A percentile compares a stretch with the other conserved stretches of the same genome.
These are phyloP conservation scores for Aegilops umbellulata DNA, from an alignment of 176 grass and related monocot species.

Conservation along the genomic window DNA sequence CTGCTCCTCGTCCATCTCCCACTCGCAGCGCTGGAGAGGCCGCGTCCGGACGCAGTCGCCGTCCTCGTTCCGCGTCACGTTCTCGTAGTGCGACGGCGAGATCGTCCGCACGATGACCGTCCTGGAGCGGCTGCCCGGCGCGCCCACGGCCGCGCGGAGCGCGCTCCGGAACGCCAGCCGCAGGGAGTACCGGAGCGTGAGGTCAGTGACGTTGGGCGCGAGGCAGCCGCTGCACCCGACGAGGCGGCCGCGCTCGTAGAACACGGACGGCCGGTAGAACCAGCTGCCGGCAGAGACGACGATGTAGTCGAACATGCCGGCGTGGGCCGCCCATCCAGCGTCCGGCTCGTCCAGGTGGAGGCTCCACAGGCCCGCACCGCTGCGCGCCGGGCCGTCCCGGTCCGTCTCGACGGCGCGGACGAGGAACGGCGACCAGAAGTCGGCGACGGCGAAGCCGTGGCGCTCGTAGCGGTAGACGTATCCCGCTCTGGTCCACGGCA, in stretches of 20 bases:
- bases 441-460: slow-evolving; percentile 33
- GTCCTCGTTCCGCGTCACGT: slow-evolving; percentile 44
- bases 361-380: slow-evolving; percentile 25
- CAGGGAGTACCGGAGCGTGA: slow-evolving; percentile 36
- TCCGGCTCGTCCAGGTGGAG: slow-evolving; percentile 57
- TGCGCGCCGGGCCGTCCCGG: background rate
- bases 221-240: slow-evolving; percentile 48
- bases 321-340: slow-evolving; percentile 12
- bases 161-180: slow-evolving; percentile 37
- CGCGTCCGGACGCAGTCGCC: slow-evolving; percentile 40
- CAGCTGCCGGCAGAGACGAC: slow-evolving; percentile 60
- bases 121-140: background rate
- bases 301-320: slow-evolving; percentile 35
- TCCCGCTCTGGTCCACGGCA: background rate
- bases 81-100: slow-evolving; percentile 67
- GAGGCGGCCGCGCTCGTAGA: slow-evolving; percentile 35
- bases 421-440: slow-evolving; percentile 60
- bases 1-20: slow-evolving; percentile 31
- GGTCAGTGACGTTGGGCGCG: slow-evolving; percentile 40
- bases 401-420: slow-evolving; percentile 37
- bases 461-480: slow-evolving; percentile 12
- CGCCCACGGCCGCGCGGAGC: slow-evolving; percentile 6
- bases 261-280: slow-evolving; percentile 48
- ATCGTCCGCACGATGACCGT: slow-evolving; percentile 47
- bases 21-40: slow-evolving; percentile 36